These are phyloP conservation scores for Blastobotrys aristatus DNA, from an alignment of 1,139 yeast genomes.

Conservation along the genomic window DNA sequence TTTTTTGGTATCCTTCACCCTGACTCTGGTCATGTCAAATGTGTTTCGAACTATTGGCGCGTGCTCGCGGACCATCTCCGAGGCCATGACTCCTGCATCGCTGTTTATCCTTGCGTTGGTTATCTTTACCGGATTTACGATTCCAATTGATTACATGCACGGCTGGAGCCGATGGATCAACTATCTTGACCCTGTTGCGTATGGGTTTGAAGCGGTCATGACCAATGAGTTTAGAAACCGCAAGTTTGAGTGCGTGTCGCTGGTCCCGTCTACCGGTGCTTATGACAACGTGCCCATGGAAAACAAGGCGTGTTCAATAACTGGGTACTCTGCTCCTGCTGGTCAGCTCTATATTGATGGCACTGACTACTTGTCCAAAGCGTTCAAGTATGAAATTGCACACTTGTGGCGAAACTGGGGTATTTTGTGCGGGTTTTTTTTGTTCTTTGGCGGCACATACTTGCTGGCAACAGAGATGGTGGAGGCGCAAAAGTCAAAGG, in stretches of 20 bases:
- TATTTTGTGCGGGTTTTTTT: conserved; percentile 51
- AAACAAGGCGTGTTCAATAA: conserved; percentile 53
- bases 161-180: conserved; percentile 81
- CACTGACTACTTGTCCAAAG: conserved; percentile 44
- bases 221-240: conserved; percentile 53
- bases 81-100: conserved; percentile 74
- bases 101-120: conserved; percentile 54
- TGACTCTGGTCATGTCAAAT: conserved; percentile 65
- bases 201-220: conserved; percentile 64
- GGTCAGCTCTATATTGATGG: conserved; percentile 57
- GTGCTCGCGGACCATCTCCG: conserved; percentile 51
- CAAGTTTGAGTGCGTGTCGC: conserved; percentile 41
- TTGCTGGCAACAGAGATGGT: conserved; percentile 56
- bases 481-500: conserved; percentile 75
- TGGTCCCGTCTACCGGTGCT: conserved; percentile 49
- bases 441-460: conserved; percentile 55
- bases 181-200: conserved; percentile 65
- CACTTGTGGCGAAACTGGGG: conserved; percentile 88
- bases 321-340: conserved; percentile 38
- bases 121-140: conserved; percentile 69
- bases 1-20: conserved; percentile 47
- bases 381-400: conserved; percentile 46
- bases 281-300: conserved; percentile 39
- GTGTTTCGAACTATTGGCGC: conserved; percentile 70
- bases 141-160: conserved; percentile 62